Base-by-base conservation (phyloP, 2,329 filamentous ascomycete genomes). In the Colletotrichum simmondsii region DNA sequence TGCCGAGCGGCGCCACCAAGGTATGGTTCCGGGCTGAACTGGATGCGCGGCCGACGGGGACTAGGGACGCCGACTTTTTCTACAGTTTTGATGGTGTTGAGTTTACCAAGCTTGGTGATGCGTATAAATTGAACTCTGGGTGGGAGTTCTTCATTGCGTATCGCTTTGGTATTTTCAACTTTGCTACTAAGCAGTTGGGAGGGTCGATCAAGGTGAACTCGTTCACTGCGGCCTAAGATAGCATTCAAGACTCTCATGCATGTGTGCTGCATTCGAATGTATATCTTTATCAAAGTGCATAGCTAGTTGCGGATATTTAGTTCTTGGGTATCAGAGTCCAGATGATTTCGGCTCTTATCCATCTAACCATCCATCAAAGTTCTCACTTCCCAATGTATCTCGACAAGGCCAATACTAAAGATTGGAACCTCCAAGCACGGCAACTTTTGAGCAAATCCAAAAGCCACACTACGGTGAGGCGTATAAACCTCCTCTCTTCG, bases 111-210 rank as follows among this genome's bases (percentile, higher is more conserved):
- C 16, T 78, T 82, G 49, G 87, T 78, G 8, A 74, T 0, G 75
- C 79, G 0, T 84, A 82, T 11, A 76, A 78, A 5, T 74, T 88
- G 74, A 82, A 80, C 71, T 84, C 76, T 16, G 79, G 81, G 10
- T 88, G 86, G 85, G 74, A 80, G 4, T 87, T 83, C 76, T 88
- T 88, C 63, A 83, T 86, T 71, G 87, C 85, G 0, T 88, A 88
- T 71, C 80, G 86, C 0, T 88, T 80, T 74, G 86, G 83, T 0
- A 84, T 87, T 19, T 88, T 88, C 74, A 88, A 88, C 75, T 86
- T 81, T 78, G 86, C 85, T 0, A 87, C 86, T 4, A 80, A 79
- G 52, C 77, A 75, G 0, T 75, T 86, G 5, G 86, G 86, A 0
- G 86, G 86, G 4, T 78, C 74, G 5, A 73, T 85, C 6, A 74